Percentiles rank a stretch among this genome's conserved stretches.
phyloP scores from a whole-genome alignment of 805 yeast genomes.

The Candida piceae region DNA sequence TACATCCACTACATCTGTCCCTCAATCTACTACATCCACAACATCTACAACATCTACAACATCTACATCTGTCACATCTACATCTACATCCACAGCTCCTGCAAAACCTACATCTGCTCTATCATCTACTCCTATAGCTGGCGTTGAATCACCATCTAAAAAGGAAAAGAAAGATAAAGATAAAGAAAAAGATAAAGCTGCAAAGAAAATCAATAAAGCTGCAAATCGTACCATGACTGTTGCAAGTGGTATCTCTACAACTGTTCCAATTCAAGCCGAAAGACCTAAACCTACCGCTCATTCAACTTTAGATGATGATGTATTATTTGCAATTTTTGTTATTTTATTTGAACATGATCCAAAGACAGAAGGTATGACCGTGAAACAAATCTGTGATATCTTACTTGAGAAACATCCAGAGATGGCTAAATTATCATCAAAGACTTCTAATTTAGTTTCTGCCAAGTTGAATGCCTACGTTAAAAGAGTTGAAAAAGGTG shows the following conservation, averaged over 20 bases:
- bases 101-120: slow-evolving; percentile 5
- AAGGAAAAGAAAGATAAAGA: slow-evolving; percentile 12
- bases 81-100: slow-evolving; percentile 10
- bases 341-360: slow-evolving; percentile 67
- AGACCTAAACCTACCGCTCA: slow-evolving; percentile 68
- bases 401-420: slow-evolving; percentile 73
- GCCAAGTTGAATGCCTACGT: slow-evolving; percentile 84
- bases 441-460: slow-evolving; percentile 73
- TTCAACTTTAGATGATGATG: slow-evolving; percentile 67
- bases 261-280: slow-evolving; percentile 76
- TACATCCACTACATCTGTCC: no score
- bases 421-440: slow-evolving; percentile 75
- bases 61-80: background rate
- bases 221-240: slow-evolving; percentile 41
- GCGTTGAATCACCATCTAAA: slow-evolving; percentile 5
- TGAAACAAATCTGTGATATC: slow-evolving; percentile 78
- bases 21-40: no score
- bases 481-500: slow-evolving; percentile 81
- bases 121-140: slow-evolving; percentile 4
- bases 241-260: slow-evolving; percentile 71
- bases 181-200: slow-evolving; percentile 21
- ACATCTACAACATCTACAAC: background rate
- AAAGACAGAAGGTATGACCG: slow-evolving; percentile 79
- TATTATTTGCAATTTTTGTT: slow-evolving; percentile 67
- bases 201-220: slow-evolving; percentile 26